Base-by-base conservation (phyloP, 2,329 filamentous ascomycete species). In the Aspergillus costaricaensis region DNA sequence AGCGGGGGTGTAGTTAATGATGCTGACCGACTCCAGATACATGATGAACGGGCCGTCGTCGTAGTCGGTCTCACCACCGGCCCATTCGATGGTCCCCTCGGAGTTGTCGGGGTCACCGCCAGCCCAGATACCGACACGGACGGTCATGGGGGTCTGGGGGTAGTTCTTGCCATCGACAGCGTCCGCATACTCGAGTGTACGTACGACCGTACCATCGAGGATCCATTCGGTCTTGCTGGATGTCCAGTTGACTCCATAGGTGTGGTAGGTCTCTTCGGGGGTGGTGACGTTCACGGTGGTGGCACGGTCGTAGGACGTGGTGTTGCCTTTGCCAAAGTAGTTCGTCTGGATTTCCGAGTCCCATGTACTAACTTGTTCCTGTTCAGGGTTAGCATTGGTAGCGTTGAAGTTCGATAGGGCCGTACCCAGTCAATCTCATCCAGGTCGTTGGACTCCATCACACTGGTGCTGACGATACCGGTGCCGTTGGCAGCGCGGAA, bases 341-440 rank as follows among this genome's bases (percentile, higher is more conserved):
- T 98, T 97, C 68, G 89, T 91, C 78, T 98, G 92, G 30, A 79
- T 72, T 25, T 69, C 52, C 30, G 59, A 66, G 38, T 66, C 68
- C 55, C 70, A 68, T 17, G 71, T 68, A 47, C 77, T 77, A 44
- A 77, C 60, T 62, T 70, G 71, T 63, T 78, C 75, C 75, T 77
- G 57, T 10, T 2, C 6, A 39, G 23, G 52, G 59, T 65, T 57
- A 68, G 67, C 88, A 77, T 23, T 7, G 7, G 12, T 94, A 82
- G 71, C 88, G 83, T 55, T 86, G 12, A 23, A 1, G 15, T 8
- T 8, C 9, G n/a, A 8, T 6, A 3, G n/a, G 96, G 83, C 89
- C 91, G 93, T 80, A 97, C 95, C 82, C 95, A 91, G 77, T 99
- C 95, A 71, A 99, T 95, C 80, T 99, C 95, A 77, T 99, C 95